phyloP scores from a whole-genome alignment of 208 protist species.

The Novymonas esmeraldas region DNA sequence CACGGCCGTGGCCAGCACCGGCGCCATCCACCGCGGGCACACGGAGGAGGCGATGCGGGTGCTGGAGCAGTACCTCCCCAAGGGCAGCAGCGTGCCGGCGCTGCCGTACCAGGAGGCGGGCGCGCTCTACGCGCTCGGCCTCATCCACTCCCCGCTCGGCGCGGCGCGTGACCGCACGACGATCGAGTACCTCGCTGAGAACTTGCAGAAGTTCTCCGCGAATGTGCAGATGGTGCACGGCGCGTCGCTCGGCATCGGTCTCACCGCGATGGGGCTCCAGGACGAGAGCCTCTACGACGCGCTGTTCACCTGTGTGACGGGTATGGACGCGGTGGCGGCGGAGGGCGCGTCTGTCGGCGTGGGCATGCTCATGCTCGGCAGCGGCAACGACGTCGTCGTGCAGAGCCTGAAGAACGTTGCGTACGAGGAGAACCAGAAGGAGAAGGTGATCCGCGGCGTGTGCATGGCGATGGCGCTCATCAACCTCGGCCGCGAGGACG shows the following conservation, averaged over 20 bases:
- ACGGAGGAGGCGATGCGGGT: conserved; percentile 88
- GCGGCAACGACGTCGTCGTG: conserved; percentile 81
- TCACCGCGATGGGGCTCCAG: conserved; percentile 89
- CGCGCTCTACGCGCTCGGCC: conserved; percentile 97
- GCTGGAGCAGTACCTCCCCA: conserved; percentile 95
- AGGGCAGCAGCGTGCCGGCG: conserved; percentile 36
- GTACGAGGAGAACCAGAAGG: conserved; percentile 97
- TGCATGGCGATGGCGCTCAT: conserved; percentile 97
- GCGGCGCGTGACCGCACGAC: conserved; percentile 85
- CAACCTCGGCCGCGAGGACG: conserved; percentile 97
- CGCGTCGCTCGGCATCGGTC: conserved; percentile 96
- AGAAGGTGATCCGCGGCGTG: conserved; percentile 99
- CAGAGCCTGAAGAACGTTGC: conserved; percentile 94
- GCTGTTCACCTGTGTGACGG: conserved; percentile 94
- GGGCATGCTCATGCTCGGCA: conserved; percentile 98
- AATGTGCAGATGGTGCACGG: conserved; percentile 97
- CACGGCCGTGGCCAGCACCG: conserved; percentile 95
- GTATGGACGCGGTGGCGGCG: conserved; percentile 96
- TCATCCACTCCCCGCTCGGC: conserved; percentile 96
- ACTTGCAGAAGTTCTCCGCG: conserved; percentile 62
- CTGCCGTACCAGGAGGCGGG: conserved; percentile 97
- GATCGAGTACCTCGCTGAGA: conserved; percentile 81
- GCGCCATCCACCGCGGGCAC: conserved; percentile 97
- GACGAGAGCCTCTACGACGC: conserved; percentile 95
- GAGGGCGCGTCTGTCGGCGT: conserved; percentile 98